Evolutionary conservation across 768 basidiomycete species (phyloP), one percentile per base, ranked within the genome.

Genomic region (Aureoboletus auriporus): DNA sequence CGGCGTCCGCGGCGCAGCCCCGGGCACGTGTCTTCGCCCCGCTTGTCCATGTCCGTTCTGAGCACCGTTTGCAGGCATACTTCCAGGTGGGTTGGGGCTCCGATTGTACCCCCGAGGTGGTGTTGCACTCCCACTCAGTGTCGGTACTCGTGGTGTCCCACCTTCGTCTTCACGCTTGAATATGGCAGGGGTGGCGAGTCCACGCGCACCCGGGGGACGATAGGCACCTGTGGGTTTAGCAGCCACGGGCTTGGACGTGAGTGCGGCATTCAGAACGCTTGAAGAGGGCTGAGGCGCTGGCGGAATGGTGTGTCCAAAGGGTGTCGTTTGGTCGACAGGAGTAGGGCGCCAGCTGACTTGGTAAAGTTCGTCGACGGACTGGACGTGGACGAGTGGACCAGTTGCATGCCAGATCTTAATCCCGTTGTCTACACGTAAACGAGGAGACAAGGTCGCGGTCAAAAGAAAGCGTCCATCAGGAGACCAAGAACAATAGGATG

Each of bases 381-480:
- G 91, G 16, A 88, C 72, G 53, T 97, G 92, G 46, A 96, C 63
- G n/a, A 98, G 78, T 1, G 83, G 77, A 8, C 96, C 94, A 0
- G 83, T 77, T 65, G 90, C 93, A 65, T 95, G 93, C 89, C 87
- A 97, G 51, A 99, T 77, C 72, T 94, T 96, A 67, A 98, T 83
- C 1, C 94, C 93, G 58, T 98, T 98, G 71, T 99, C 96, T 50
- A 99, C 96, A 34, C 96, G 83, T 42, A 98, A 72, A 20, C 96
- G 82, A 0, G 96, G 96, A 14, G 89, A 93, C n/a, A 98, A 79
- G 0, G 93, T 97, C 3, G 94, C 93, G 8, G 95, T 97, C 57
- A 99, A 75, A 23, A 99, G 79, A 74, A 86, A 94, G 37, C 88
- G 82, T 11, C 95, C 96, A 52, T 93, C 90, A 0, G 93, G 87